Evolutionary conservation across 345 rosid genomes (phyloP), one percentile per base, ranked within the genome.

Genomic region (Hibiscus tridactylites): DNA sequence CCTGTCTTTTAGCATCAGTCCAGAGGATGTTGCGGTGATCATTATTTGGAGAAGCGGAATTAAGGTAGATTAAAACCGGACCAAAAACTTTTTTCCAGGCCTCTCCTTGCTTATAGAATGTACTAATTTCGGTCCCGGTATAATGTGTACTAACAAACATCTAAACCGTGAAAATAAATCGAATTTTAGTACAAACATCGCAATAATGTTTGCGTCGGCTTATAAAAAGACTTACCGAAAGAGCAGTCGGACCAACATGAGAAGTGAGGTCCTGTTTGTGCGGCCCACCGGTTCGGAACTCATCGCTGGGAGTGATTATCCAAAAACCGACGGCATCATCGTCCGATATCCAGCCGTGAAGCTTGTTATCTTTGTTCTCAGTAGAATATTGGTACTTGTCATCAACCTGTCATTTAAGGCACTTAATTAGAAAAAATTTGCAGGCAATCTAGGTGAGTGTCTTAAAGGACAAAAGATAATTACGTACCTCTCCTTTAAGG

Each of bases 91-190:
- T 95, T 78, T 85, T 89, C 99, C 99, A 92, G 0, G 92, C 68
- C 80, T 85, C 85, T 10, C 90, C 89, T 49, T 81, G 75, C 50
- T 46, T 28, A 62, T 80, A 89, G n/a, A 19, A 49, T 24, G 90
- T 86, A 17, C 86, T 75, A 3, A 89, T 59, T 1, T 86, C 97
- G 49, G 79, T 85, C 26, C 97, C 99, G 46, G 81, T 78, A 47
- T 89, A 95, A 77, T 95, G 99, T 0, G 84, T 77, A 75, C 99
- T 90, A 6, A 87, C 90, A 73, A 95, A 95, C 99, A 95, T 95
- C 99, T 95, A 15, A 70, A 28, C 24, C 54, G 37, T 13, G 2
- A 63, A 68, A 39, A 46, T 4, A 74, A 9, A 56, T 56, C 0
- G 5, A 57, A 29, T 59, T 46, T 61, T 1, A 35, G n/a, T 21